A percentile compares a stretch with the other conserved stretches of the same genome.
phyloP scores from a whole-genome alignment of 2,329 filamentous ascomycete species.

The Alternaria viburni region DNA sequence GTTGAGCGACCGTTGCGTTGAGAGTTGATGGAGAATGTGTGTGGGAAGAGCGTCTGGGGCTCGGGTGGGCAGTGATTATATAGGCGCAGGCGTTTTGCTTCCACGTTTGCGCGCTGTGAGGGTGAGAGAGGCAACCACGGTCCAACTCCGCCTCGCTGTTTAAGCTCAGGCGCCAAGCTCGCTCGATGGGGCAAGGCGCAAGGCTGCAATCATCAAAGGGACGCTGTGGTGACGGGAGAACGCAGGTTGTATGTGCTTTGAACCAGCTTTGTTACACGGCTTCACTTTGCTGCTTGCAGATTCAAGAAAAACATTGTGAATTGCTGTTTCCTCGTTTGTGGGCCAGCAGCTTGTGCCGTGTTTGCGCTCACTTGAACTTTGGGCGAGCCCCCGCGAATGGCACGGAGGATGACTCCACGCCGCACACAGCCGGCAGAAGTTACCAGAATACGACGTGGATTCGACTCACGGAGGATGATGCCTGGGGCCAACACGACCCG shows the following conservation, averaged over 20 bases:
- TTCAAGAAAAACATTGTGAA: background rate
- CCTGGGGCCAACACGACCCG: background rate
- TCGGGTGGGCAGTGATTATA: conserved; percentile 17
- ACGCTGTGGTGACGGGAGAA: conserved; percentile 1
- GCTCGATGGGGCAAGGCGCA: conserved; percentile 20
- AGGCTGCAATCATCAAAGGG: conserved; percentile 28
- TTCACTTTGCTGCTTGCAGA: background rate
- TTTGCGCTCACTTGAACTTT: background rate
- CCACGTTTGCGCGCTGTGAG: conserved; percentile 16
- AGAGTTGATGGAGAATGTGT: background rate
- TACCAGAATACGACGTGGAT: background rate
- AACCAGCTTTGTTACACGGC: background rate
- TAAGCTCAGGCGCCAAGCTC: conserved; percentile 23
- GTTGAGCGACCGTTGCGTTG: background rate
- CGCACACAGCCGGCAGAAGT: conserved; percentile 7
- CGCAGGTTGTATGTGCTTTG: conserved; percentile 5
- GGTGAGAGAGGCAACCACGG: conserved; percentile 19
- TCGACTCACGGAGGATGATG: background rate
- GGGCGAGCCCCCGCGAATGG: background rate
- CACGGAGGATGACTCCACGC: conserved; percentile 1
- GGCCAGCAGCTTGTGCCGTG: background rate
- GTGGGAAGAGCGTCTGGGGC: conserved; percentile 7
- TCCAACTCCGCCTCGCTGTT: conserved; percentile 14
- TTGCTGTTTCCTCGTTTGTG: conserved; percentile 6
- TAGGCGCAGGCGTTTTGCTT: conserved; percentile 9